phyloP scores from a whole-genome alignment of 805 yeast genomes.

The Pichia deserticola region DNA sequence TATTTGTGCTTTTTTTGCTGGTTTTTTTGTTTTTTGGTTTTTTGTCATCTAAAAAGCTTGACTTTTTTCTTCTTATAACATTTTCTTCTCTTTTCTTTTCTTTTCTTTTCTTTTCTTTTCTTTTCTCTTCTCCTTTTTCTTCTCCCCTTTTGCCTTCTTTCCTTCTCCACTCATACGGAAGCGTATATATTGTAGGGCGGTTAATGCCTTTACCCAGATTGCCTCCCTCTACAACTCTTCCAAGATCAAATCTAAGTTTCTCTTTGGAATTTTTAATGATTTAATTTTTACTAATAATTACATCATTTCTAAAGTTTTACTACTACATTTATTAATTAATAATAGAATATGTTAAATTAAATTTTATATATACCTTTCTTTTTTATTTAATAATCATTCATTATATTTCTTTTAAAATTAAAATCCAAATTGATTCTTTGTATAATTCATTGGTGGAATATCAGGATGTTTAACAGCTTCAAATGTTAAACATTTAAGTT shows the following conservation, averaged over 20 bases:
- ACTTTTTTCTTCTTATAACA: neutral
- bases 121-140: neutral
- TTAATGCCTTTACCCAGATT: slow-evolving; percentile 28
- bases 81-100: neutral
- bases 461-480: slow-evolving; percentile 86
- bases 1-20: no score
- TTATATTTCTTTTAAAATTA: neutral
- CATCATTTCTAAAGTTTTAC: neutral
- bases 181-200: slow-evolving; percentile 35
- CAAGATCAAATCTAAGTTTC: slow-evolving; percentile 19
- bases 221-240: slow-evolving; percentile 34
- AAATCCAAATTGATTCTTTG: slow-evolving; percentile 38
- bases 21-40: no score
- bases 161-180: slow-evolving; percentile 29
- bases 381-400: no score
- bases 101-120: neutral
- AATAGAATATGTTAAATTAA: no score
- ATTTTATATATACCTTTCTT: no score
- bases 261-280: no score
- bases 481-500: slow-evolving; percentile 46
- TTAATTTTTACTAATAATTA: no score
- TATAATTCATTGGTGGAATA: slow-evolving; percentile 91
- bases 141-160: slow-evolving; percentile 3
- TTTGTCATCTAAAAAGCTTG: no score
- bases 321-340: neutral